A percentile compares a stretch with the other conserved stretches of the same genome.
phyloP scores from a whole-genome alignment of 73 alveolate genomes.

The Paramecium sexaurelia region DNA sequence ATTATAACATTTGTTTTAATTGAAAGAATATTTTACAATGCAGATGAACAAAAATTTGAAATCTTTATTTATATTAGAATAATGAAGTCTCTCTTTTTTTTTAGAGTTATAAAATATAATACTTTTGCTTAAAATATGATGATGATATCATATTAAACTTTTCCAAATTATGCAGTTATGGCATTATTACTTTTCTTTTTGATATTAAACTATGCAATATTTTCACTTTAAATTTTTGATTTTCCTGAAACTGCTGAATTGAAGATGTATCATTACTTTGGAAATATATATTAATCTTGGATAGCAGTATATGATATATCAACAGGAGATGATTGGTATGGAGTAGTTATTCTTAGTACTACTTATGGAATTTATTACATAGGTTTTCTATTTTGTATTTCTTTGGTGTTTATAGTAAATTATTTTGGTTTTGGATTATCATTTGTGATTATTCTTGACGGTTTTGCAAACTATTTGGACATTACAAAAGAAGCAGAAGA shows the following conservation, averaged over 20 bases:
- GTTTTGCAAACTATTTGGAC: background rate
- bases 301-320: slow-evolving; percentile 21
- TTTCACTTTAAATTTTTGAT: background rate
- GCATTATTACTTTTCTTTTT: background rate
- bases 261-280: background rate
- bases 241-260: background rate
- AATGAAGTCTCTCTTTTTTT: background rate
- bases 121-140: background rate
- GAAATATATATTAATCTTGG: background rate
- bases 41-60: background rate
- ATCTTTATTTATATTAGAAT: background rate
- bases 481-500: background rate
- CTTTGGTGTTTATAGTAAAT: background rate
- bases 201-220: background rate
- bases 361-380: background rate
- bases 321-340: slow-evolving; percentile 43
- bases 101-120: background rate
- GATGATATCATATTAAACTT: background rate
- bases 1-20: background rate
- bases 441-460: background rate
- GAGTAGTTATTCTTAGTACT: slow-evolving; percentile 1
- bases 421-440: background rate
- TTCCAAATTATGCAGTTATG: background rate
- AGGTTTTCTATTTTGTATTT: background rate
- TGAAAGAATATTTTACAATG: background rate